Base-by-base conservation (phyloP, 1,284 basidiomycete genomes). In the Kalmanozyma brasiliensis region DNA sequence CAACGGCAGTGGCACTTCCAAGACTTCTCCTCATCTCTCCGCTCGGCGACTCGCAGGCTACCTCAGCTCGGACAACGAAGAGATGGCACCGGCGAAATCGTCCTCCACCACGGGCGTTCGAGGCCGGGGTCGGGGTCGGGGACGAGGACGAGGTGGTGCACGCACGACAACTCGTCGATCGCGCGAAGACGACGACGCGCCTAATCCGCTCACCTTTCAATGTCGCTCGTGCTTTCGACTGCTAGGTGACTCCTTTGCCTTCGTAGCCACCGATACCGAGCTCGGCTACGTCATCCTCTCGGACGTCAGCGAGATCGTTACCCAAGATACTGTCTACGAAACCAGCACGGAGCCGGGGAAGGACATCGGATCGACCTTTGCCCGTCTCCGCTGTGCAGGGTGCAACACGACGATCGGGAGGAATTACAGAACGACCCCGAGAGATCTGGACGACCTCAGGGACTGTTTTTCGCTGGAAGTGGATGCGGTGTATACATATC, bases 201-300 rank as follows among this genome's bases (percentile, higher is more conserved):
- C 49, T 43, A 63, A 49, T 43, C 65, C 67, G 2, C 56, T 74
- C 20, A 68, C 62, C 17, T 75, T 77, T 17, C 75, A 77, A 37
- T 77, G 75, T 26, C 43, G 52, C 0, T 8, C 22, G 2, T 77
- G 75, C 43, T 66, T 58, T 20, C 52, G 66, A 0, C 45, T 75
- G 8, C 38, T 77, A 2, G 73, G 61, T 26, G 75, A 77, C 40
- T 71, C 75, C 17, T 38, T 59, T 11, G 38, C 58, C 6, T 77
- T 69, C 36, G 48, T 75, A 11, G 57, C 60, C 2, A 72, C 73
- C 2, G 67, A 77, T 34, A 36, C 58, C 10, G 55, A 62, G 16
- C 64, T 77, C 1, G 61, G 63, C 17, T 62, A 75, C 47, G 67
- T 77, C 32, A 69, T 75, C 30, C 61, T 77, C 10, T 52, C 59